Conservation (phyloP, 805 yeast species). For the Kodamaea sagamina region DNA sequence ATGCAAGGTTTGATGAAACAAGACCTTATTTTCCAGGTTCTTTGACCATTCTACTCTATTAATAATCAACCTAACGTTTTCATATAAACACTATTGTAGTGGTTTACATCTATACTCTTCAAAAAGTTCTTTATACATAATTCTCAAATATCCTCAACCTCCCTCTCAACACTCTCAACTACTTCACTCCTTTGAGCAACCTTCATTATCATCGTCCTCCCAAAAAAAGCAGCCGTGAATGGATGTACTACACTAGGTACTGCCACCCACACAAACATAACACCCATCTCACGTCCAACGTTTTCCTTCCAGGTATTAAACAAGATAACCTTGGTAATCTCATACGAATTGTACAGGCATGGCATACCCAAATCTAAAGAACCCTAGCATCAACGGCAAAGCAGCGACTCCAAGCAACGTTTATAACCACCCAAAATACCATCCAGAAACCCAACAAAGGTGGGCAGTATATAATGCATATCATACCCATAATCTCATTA, state of each 20-base stretch:
- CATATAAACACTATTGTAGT: too few species aligned
- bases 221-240: slow-evolving; percentile 45
- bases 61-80: too few species aligned
- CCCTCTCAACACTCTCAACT: too few species aligned
- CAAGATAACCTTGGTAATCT: slow-evolving; percentile 34
- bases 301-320: slow-evolving; percentile 37
- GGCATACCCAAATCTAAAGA: slow-evolving; percentile 39
- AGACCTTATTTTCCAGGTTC: too few species aligned
- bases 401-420: slow-evolving; percentile 37
- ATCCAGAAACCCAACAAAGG: slow-evolving; percentile 61
- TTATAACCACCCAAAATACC: slow-evolving; percentile 30
- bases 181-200: too few species aligned
- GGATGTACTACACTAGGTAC: slow-evolving; percentile 48
- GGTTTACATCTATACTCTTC: too few species aligned
- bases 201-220: slow-evolving; percentile 26
- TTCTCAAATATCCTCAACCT: too few species aligned
- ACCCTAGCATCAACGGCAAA: slow-evolving; percentile 30
- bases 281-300: slow-evolving; percentile 33
- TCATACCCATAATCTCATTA: slow-evolving; percentile 62
- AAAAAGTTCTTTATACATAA: too few species aligned
- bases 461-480: slow-evolving; percentile 57
- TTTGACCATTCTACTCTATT: too few species aligned
- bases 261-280: slow-evolving; percentile 42
- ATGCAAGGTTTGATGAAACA: too few species aligned
- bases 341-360: slow-evolving; percentile 38